These are phyloP conservation scores for Mallotus repandus DNA, from an alignment of 441 rosid species.

Conservation along the genomic window DNA sequence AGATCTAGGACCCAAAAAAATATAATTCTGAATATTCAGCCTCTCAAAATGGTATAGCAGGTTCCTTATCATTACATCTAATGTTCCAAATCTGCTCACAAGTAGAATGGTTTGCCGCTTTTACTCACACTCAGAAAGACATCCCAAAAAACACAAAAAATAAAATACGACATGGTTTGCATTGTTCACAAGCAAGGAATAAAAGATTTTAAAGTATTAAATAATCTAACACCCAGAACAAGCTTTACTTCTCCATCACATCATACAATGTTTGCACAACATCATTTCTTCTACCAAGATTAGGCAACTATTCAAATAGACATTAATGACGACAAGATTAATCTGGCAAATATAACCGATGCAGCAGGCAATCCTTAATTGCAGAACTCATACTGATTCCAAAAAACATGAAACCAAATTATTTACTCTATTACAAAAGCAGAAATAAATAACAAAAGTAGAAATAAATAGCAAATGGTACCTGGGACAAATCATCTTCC, in stretches of 20 bases:
- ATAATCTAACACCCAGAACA: background rate
- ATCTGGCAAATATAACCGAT: background rate
- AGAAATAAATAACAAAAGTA: constrained; percentile 8
- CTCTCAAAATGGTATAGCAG: constrained; percentile 84
- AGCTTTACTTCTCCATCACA: background rate
- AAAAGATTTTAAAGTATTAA: background rate
- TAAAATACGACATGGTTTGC: background rate
- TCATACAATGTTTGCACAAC: background rate
- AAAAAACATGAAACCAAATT: background rate
- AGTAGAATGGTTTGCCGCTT: constrained; percentile 48
- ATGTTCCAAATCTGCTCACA: constrained; percentile 54
- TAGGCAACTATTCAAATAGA: background rate
- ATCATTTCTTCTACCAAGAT: background rate
- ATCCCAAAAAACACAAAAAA: too few relatives aligned
- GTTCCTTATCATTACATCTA: constrained; percentile 52
- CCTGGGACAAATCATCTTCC: constrained; percentile 99
- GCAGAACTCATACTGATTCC: background rate
- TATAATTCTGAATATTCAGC: constrained; percentile 52
- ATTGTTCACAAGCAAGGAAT: background rate
- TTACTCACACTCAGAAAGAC: constrained; percentile 33
- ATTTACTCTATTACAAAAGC: background rate
- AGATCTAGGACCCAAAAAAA: constrained; percentile 57
- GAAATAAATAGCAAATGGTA: constrained; percentile 42
- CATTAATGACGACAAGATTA: background rate
- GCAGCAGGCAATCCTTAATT: background rate